phyloP scores from a whole-genome alignment of 73 alveolate genomes.

The Uronychia setigera region DNA sequence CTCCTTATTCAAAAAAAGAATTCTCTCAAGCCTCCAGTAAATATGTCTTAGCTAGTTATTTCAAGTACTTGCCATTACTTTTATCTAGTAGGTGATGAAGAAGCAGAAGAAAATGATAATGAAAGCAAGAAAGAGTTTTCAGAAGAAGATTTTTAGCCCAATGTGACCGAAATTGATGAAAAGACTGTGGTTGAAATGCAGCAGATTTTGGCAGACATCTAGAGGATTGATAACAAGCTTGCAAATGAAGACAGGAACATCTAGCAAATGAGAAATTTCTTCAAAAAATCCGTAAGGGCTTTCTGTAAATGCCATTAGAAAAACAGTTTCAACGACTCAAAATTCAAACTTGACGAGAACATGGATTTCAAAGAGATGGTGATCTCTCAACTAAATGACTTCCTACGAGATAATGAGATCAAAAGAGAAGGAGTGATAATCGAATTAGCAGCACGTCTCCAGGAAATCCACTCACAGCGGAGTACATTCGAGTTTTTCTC shows the following conservation, averaged over 20 bases:
- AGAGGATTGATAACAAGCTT: not conserved
- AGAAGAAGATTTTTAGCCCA: not conserved
- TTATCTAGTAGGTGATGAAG: not conserved
- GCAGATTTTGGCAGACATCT: not conserved
- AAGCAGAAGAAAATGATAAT: not conserved
- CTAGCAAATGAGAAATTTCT: not conserved
- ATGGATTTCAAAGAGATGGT: not conserved
- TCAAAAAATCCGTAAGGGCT: not conserved
- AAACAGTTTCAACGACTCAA: not conserved
- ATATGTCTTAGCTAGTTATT: not conserved
- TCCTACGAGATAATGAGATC: not conserved
- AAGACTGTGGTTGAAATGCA: not conserved
- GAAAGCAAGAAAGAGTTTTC: not conserved
- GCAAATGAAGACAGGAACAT: not conserved
- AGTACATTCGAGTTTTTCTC: not conserved
- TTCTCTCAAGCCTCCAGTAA: not conserved
- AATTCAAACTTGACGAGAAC: not conserved
- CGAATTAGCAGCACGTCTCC: not conserved
- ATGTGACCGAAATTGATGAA: not conserved
- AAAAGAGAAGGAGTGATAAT: not conserved
- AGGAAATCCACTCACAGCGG: not conserved
- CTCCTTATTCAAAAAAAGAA: not conserved
- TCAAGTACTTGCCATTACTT: not conserved
- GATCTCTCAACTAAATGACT: not conserved
- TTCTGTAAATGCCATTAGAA: not conserved